Evolutionary conservation across 331 rosid species (phyloP), one percentile per base, ranked within the genome.

Genomic region (Rhamnella rubrinervis): DNA sequence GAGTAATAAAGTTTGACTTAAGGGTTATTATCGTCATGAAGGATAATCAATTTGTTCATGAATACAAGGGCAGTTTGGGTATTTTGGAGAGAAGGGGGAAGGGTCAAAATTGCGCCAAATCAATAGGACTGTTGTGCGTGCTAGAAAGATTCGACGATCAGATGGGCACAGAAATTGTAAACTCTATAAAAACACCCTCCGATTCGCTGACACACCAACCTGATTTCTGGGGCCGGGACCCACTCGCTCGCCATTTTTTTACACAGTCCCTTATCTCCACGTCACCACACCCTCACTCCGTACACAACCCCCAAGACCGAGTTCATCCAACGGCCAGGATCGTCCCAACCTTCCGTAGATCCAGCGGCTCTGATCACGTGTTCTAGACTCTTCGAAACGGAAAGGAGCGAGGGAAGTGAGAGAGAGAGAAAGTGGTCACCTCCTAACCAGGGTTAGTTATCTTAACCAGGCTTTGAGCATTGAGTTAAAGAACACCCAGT

Each of bases 331-430:
- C 85, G 81, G 80, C 20, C 59, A 6, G 1, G 14, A 82, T 59
- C 68, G 50, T 26, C 37, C 68, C 63, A 18, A 13, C 13, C 1
- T 40, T 61, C 47, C 17, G 6, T 35, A 2, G 14, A 83, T 80
- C 81, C 53, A 31, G 81, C 90, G 97, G 92, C 61, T n/a, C n/a
- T 4, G 15, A 68, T 70, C 28, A 1, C 70, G 68, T 19, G 15
- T 87, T 93, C 92, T 81, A 85, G 97, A 89, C 80, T 58, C 83
- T 93, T 93, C 95, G 67, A 64, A 76, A 12, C 66, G 4, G 20
- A 44, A 31, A 20, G n/a, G 5, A 20, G 38, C 8, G 62, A 73
- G 71, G 6, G 5, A 46, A 39, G 31, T 26, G 31, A 56, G 31
- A 63, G 46, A 28, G 57, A 59, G 49, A 73, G 25, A 65, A 59